phyloP scores from a whole-genome alignment of 768 basidiomycete species.

The Psilocybe cubensis region DNA sequence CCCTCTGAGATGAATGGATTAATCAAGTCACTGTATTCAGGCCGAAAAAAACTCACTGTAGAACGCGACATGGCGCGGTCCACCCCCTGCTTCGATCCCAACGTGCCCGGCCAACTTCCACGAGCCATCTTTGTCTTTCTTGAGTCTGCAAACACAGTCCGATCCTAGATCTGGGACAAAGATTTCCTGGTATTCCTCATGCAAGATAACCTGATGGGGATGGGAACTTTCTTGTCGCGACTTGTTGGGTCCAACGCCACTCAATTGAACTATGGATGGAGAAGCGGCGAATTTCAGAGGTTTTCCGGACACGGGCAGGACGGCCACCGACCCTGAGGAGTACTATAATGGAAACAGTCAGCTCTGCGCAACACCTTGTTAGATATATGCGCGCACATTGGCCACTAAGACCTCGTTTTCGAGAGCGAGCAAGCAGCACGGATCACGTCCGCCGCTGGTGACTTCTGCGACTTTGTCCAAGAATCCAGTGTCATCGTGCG shows the following conservation, averaged over 20 bases:
- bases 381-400: slow-evolving; percentile 59
- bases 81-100: slow-evolving; percentile 56
- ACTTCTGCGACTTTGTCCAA: slow-evolving; percentile 52
- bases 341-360: slow-evolving; percentile 52
- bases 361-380: neutral
- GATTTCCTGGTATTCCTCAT: slow-evolving; percentile 54
- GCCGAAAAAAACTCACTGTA: slow-evolving; percentile 47
- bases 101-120: slow-evolving; percentile 58
- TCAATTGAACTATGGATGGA: slow-evolving; percentile 44
- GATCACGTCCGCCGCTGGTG: slow-evolving; percentile 60
- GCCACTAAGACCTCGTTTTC: slow-evolving; percentile 64
- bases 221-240: slow-evolving; percentile 75
- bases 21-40: neutral
- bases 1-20: slow-evolving; percentile 44
- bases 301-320: slow-evolving; percentile 55
- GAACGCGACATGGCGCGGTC: slow-evolving; percentile 72
- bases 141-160: slow-evolving; percentile 66
- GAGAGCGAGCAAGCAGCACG: slow-evolving; percentile 65
- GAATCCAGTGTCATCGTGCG: slow-evolving; percentile 55
- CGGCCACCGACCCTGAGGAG: slow-evolving; percentile 60
- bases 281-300: slow-evolving; percentile 46
- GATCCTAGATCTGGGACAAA: slow-evolving; percentile 78
- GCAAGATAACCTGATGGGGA: slow-evolving; percentile 72
- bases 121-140: slow-evolving; percentile 40
- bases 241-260: slow-evolving; percentile 62